phyloP scores from a whole-genome alignment of 345 rosid genomes.

The Noccaea caerulescens region DNA sequence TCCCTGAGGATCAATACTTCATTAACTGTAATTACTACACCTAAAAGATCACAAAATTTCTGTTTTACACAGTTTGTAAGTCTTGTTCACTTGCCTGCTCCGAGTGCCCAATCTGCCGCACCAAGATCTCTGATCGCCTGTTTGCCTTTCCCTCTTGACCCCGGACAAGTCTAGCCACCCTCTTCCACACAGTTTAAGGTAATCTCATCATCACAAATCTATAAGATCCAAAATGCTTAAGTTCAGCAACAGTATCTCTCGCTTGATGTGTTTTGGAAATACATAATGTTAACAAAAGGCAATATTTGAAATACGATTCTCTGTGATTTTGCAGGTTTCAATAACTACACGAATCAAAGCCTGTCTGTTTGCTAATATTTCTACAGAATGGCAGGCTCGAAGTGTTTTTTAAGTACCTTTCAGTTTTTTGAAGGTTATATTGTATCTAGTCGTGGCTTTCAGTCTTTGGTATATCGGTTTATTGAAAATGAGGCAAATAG shows the following conservation, averaged over 20 bases:
- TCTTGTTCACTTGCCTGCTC: slow-evolving; percentile 95
- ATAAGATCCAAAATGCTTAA: neutral
- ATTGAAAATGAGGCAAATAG: neutral
- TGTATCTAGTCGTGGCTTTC: slow-evolving; percentile 20
- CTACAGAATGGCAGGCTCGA: slow-evolving; percentile 25
- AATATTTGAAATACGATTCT: slow-evolving; percentile 12
- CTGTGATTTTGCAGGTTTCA: slow-evolving; percentile 29
- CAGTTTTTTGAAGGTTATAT: neutral
- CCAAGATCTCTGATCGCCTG: slow-evolving; percentile 82
- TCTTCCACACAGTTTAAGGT: slow-evolving; percentile 9
- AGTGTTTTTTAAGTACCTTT: neutral
- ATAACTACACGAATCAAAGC: neutral
- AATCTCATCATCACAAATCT: slow-evolving; percentile 2
- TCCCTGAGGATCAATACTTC: slow-evolving; percentile 8
- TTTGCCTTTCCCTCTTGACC: slow-evolving; percentile 85
- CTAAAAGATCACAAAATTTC: slow-evolving; percentile 4
- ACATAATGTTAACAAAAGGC: neutral
- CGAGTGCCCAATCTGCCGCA: slow-evolving; percentile 97
- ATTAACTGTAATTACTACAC: neutral
- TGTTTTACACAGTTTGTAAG: slow-evolving; percentile 80
- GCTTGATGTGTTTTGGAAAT: neutral
- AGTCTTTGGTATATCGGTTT: slow-evolving; percentile 17
- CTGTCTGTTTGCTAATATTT: slow-evolving; percentile 31
- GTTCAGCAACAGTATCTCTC: slow-evolving; percentile 1
- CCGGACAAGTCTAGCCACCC: slow-evolving; percentile 9